A percentile compares a stretch with the other conserved stretches of the same genome.
phyloP scores from a whole-genome alignment of 495 filamentous ascomycete species.

The Talaromyces thailandensis region DNA sequence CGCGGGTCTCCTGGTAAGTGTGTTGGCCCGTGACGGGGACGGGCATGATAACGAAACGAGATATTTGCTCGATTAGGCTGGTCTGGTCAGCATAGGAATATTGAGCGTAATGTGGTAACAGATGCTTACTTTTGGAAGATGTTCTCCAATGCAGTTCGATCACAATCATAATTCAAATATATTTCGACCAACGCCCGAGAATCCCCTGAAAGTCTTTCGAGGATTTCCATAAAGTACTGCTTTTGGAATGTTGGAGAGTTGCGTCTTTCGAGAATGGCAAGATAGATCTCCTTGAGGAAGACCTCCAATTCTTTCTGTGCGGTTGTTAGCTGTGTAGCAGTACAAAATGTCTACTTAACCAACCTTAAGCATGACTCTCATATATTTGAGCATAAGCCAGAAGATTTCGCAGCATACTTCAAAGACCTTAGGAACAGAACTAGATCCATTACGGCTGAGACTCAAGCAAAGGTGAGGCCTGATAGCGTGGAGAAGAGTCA shows the following conservation, averaged over 20 bases:
- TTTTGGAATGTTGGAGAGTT: conserved; percentile 86
- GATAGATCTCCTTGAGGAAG: conserved; percentile 94
- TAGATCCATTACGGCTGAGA: conserved; percentile 89
- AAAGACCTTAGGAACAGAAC: conserved; percentile 82
- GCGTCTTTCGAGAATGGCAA: conserved; percentile 82
- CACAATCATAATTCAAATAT: conserved; percentile 98
- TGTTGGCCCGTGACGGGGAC: conserved; percentile 72
- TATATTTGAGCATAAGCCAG: conserved; percentile 89
- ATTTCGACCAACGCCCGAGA: conserved; percentile 86
- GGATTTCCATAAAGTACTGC: conserved; percentile 76
- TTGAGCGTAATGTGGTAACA: background rate
- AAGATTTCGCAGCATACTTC: conserved; percentile 97
- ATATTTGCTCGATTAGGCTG: conserved; percentile 84
- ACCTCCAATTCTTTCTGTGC: conserved; percentile 91
- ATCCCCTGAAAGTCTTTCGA: conserved; percentile 77
- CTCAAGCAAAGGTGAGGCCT: conserved; percentile 94
- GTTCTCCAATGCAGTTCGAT: conserved; percentile 85
- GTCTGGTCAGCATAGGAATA: conserved; percentile 12
- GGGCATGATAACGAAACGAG: conserved; percentile 67
- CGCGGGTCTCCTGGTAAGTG: conserved; percentile 64
- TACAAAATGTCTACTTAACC: conserved; percentile 9
- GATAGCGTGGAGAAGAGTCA: conserved; percentile 86
- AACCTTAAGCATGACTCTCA: conserved; percentile 90
- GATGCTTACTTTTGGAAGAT: conserved; percentile 68
- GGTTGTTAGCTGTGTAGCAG: background rate